Conservation (phyloP, 306 rosid species). For the Hippophae rhamnoides region DNA sequence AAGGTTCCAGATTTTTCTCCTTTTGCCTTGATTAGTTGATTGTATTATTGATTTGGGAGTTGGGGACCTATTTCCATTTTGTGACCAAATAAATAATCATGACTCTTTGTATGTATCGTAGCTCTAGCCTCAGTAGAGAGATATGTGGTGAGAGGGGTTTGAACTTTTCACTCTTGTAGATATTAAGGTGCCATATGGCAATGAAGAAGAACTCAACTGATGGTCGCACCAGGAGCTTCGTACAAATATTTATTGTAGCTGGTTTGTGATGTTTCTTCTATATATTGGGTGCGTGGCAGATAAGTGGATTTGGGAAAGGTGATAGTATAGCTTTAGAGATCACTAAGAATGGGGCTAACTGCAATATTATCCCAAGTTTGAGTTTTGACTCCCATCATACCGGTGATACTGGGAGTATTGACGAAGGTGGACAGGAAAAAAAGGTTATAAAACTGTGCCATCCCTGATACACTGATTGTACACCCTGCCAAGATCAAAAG, state of each 20-base stretch:
- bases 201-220: conserved; percentile 64
- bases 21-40: no score
- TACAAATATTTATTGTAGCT: conserved; percentile 42
- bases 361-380: conserved; percentile 53
- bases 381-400: conserved; percentile 68
- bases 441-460: conserved; percentile 50
- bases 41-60: no score
- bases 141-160: no score
- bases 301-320: conserved; percentile 86
- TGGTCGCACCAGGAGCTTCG: conserved; percentile 36
- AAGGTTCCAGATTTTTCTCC: no score
- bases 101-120: no score
- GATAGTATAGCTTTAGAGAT: conserved; percentile 70
- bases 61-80: no score
- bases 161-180: neutral
- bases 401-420: conserved; percentile 23
- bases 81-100: no score
- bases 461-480: conserved; percentile 43
- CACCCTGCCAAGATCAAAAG: conserved; percentile 69
- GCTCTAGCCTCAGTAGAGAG: no score
- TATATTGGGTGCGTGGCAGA: conserved; percentile 73
- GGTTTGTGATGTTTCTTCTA: conserved; percentile 76
- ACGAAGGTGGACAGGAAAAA: conserved; percentile 24
- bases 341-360: conserved; percentile 50
- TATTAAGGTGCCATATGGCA: conserved; percentile 44